phyloP scores from a whole-genome alignment of 495 filamentous ascomycete species.

The Pyronema omphalodes region DNA sequence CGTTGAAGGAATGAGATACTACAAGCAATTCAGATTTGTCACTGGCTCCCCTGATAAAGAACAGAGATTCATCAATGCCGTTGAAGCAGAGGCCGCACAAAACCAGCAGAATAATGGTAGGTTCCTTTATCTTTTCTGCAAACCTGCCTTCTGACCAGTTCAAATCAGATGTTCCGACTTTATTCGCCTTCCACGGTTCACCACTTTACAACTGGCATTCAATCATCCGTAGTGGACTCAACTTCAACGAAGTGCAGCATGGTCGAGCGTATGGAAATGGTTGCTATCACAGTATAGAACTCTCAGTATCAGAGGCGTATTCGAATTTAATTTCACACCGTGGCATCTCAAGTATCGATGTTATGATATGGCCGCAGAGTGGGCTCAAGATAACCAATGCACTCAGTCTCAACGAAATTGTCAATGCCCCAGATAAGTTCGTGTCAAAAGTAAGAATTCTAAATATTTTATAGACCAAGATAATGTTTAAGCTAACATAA shows the following conservation, averaged over 20 bases:
- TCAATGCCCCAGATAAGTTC: conserved; percentile 54
- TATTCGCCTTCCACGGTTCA: conserved; percentile 80
- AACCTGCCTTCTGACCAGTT: conserved; percentile 1
- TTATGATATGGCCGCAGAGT: conserved; percentile 45
- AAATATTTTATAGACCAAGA: background rate
- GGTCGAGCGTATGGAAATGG: conserved; percentile 66
- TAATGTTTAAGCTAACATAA: background rate
- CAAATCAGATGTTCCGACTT: conserved; percentile 35
- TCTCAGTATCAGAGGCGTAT: conserved; percentile 41
- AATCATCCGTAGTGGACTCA: conserved; percentile 66
- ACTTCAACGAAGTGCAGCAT: conserved; percentile 42
- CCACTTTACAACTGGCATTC: conserved; percentile 66
- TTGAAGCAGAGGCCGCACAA: conserved; percentile 30
- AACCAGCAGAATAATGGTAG: conserved; percentile 25
- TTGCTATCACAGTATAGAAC: conserved; percentile 54
- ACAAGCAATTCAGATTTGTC: conserved; percentile 68
- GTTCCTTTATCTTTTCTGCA: background rate
- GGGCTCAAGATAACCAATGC: conserved; percentile 37
- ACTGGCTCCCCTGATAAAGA: conserved; percentile 89
- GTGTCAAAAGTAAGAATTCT: conserved; percentile 21
- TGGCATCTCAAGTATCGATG: background rate
- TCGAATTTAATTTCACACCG: conserved; percentile 5
- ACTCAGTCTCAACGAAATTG: conserved; percentile 73
- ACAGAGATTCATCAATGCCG: conserved; percentile 49
- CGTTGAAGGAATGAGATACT: conserved; percentile 46